Conservation (phyloP, 164 flowering plant species). For the Echeveria elegans region DNA sequence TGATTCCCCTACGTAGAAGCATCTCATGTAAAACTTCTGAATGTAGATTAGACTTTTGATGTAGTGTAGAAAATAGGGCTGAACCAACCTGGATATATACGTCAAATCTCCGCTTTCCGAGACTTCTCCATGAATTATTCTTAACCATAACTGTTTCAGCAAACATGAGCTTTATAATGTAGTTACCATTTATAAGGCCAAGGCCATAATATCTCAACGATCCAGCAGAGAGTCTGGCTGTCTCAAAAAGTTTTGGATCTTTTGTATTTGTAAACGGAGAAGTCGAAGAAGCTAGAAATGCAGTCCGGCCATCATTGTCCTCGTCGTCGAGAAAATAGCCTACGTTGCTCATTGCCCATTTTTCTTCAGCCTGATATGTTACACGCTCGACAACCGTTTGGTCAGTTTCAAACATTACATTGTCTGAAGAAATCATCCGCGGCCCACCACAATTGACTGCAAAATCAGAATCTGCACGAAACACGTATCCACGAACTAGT, state of each 20-base stretch:
- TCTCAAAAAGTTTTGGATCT: background rate
- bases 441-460: constrained; percentile 2
- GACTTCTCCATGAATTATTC: constrained; percentile 18
- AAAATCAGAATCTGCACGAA: background rate
- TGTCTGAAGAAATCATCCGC: background rate
- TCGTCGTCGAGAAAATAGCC: background rate
- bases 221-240: background rate
- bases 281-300: background rate
- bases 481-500: background rate
- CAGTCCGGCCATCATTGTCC: background rate
- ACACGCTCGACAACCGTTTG: background rate
- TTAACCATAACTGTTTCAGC: constrained; percentile 17
- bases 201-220: background rate
- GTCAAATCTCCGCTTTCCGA: constrained; percentile 24
- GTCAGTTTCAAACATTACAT: background rate
- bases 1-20: background rate
- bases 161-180: constrained; percentile 11
- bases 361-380: background rate
- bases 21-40: background rate
- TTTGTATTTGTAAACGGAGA: background rate
- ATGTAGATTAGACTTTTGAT: background rate
- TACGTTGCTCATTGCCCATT: constrained; percentile 5
- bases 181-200: background rate
- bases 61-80: background rate
- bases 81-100: constrained; percentile 19